Evolutionary conservation across 1,284 basidiomycete genomes (phyloP).

Genomic region (Omphalotus olearius): DNA sequence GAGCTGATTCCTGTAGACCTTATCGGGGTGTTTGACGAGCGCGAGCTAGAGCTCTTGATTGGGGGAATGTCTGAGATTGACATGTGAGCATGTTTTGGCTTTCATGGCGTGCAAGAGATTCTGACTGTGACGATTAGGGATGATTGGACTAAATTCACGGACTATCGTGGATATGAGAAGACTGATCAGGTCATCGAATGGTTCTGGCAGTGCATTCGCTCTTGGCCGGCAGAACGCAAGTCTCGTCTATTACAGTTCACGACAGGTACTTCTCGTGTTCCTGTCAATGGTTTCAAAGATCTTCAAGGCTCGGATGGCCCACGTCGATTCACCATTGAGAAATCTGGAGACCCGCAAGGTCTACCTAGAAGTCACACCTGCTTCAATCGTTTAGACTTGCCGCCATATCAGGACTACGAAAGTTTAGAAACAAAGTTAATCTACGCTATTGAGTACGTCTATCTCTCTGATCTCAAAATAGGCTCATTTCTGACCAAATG

Average conservation of each 20-base stretch:
- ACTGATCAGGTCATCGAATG: conserved; percentile 96
- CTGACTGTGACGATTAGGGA: conserved; percentile 43
- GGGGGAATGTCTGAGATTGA: conserved; percentile 99
- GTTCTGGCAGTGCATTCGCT: conserved; percentile 99
- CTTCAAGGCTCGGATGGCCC: conserved; percentile 97
- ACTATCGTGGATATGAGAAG: conserved; percentile 81
- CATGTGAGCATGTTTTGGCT: conserved; percentile 49
- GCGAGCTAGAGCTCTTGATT: conserved; percentile 94
- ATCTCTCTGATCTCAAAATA: background rate
- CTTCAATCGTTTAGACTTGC: conserved; percentile 89
- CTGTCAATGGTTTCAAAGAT: conserved; percentile 99
- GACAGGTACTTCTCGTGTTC: conserved; percentile 95
- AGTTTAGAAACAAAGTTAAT: conserved; percentile 87
- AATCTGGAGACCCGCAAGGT: conserved; percentile 89
- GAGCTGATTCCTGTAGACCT: conserved; percentile 95
- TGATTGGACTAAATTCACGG: conserved; percentile 85
- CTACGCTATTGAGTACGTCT: conserved; percentile 81
- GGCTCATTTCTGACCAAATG: conserved; percentile 3
- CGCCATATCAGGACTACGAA: conserved; percentile 88
- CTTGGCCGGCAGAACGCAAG: conserved; percentile 96
- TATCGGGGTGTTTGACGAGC: conserved; percentile 97
- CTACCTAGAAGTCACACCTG: conserved; percentile 89
- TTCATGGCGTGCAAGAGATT: background rate
- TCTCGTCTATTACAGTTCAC: conserved; percentile 94
- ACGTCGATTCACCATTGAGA: conserved; percentile 92